phyloP scores from a whole-genome alignment of 2,329 filamentous ascomycete species.

The Ophidiomyces ophidiicola region DNA sequence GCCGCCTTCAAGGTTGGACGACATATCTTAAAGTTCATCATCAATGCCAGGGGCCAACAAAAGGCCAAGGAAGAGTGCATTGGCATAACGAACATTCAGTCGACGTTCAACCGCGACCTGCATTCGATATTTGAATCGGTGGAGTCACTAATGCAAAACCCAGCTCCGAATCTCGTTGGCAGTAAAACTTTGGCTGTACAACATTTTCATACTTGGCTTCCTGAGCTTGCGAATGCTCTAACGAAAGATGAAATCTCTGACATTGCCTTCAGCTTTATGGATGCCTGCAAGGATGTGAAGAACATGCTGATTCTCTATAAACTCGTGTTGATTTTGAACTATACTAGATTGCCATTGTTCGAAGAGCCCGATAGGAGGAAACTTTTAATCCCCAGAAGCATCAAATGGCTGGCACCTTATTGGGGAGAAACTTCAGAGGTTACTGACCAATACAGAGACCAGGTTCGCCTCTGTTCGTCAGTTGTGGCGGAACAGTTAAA shows the following conservation, averaged over 20 bases:
- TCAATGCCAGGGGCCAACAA: conserved; percentile 75
- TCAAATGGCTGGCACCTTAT: conserved; percentile 82
- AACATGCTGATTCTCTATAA: conserved; percentile 89
- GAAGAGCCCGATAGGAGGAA: conserved; percentile 61
- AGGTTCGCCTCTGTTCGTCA: conserved; percentile 85
- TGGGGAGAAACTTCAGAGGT: conserved; percentile 68
- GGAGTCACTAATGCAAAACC: conserved; percentile 78
- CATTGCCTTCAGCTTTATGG: conserved; percentile 85
- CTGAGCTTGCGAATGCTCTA: conserved; percentile 67
- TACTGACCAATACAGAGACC: conserved; percentile 79
- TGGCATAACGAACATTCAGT: conserved; percentile 59
- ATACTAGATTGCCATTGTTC: conserved; percentile 72
- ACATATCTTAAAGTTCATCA: conserved; percentile 88
- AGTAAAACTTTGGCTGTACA: conserved; percentile 93
- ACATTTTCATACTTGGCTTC: conserved; percentile 95
- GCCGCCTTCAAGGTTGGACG: conserved; percentile 90
- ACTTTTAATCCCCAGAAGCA: conserved; percentile 65
- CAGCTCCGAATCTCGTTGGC: conserved; percentile 72
- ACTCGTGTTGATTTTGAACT: conserved; percentile 82
- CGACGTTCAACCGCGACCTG: conserved; percentile 70
- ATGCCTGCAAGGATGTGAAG: conserved; percentile 74
- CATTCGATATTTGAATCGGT: conserved; percentile 80
- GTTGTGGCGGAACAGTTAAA: conserved; percentile 77
- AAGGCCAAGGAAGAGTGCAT: conserved; percentile 78
- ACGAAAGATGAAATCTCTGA: conserved; percentile 75